phyloP scores from a whole-genome alignment of 2,329 filamentous ascomycete genomes.

The Clonostachys rosea region DNA sequence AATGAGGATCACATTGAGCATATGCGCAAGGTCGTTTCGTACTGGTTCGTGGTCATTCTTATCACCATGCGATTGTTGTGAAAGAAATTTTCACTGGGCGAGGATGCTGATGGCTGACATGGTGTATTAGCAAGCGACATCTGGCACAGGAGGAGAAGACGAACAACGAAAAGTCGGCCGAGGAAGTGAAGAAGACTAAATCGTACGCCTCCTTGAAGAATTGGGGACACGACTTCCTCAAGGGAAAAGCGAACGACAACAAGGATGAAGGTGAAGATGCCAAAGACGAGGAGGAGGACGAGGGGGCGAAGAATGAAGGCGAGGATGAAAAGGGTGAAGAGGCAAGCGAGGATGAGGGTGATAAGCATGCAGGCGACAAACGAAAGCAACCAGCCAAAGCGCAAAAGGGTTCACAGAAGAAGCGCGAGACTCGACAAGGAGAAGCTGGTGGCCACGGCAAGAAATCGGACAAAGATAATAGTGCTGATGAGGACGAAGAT shows the following conservation, averaged over 20 bases:
- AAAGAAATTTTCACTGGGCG: neutral
- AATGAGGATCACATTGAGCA: slow-evolving; percentile 49
- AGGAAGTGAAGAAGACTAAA: slow-evolving; percentile 41
- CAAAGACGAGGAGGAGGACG: neutral
- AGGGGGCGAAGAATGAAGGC: neutral
- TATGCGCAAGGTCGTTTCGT: slow-evolving; percentile 60
- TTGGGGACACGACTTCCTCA: slow-evolving; percentile 52
- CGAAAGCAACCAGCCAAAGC: slow-evolving; percentile 11
- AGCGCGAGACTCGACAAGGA: slow-evolving; percentile 18
- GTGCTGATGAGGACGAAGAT: slow-evolving; percentile 7
- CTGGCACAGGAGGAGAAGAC: slow-evolving; percentile 58
- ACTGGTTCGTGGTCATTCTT: slow-evolving; percentile 34
- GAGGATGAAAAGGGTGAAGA: slow-evolving; percentile 1
- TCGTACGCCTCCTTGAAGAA: slow-evolving; percentile 59
- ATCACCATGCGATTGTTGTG: neutral
- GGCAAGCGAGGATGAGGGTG: neutral
- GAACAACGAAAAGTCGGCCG: slow-evolving; percentile 45
- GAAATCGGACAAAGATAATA: slow-evolving; percentile 12
- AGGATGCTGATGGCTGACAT: neutral
- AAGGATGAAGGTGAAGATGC: slow-evolving; percentile 6
- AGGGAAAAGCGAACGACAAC: slow-evolving; percentile 18
- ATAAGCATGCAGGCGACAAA: slow-evolving; percentile 15
- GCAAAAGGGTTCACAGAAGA: slow-evolving; percentile 19
- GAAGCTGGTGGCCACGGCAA: slow-evolving; percentile 10
- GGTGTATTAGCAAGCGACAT: slow-evolving; percentile 47